A percentile compares a stretch with the other conserved stretches of the same genome.
Conservation (phyloP, 306 rosid species). For the Hippophae gyantsensis region DNA sequence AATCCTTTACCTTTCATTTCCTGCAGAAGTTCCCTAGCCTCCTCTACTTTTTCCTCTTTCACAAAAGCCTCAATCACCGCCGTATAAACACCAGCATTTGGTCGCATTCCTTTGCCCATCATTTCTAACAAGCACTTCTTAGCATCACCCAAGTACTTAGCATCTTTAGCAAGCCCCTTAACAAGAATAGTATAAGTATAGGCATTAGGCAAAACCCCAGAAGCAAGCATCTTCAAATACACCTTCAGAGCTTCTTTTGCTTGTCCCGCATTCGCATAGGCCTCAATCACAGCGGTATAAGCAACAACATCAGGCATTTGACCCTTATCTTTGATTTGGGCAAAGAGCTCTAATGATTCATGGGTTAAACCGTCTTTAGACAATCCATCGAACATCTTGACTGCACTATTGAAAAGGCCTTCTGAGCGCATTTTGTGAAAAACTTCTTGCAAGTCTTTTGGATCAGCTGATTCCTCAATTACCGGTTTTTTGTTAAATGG, state of each 20-base stretch:
- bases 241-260: constrained; percentile 60
- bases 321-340: constrained; percentile 65
- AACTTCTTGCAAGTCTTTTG: constrained; percentile 54
- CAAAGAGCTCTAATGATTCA: constrained; percentile 59
- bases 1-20: constrained; percentile 49
- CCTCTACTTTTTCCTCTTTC: constrained; percentile 31
- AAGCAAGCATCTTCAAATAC: constrained; percentile 59
- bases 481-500: constrained; percentile 56
- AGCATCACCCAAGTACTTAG: constrained; percentile 34
- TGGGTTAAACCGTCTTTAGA: constrained; percentile 69
- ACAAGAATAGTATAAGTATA: constrained; percentile 57
- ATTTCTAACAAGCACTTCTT: constrained; percentile 50
- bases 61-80: constrained; percentile 54
- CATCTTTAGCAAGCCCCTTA: constrained; percentile 37
- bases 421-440: constrained; percentile 57
- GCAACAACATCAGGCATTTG: constrained; percentile 75
- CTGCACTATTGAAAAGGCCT: constrained; percentile 50
- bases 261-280: constrained; percentile 52
- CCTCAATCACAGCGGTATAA: constrained; percentile 57
- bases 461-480: constrained; percentile 47
- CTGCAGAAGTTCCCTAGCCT: constrained; percentile 39
- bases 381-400: constrained; percentile 91
- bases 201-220: constrained; percentile 59
- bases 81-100: constrained; percentile 49
- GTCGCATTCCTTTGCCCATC: constrained; percentile 56